Evolutionary conservation across 176 grass and related monocot species (phyloP).

Genomic region (Lolium multiflorum): DNA sequence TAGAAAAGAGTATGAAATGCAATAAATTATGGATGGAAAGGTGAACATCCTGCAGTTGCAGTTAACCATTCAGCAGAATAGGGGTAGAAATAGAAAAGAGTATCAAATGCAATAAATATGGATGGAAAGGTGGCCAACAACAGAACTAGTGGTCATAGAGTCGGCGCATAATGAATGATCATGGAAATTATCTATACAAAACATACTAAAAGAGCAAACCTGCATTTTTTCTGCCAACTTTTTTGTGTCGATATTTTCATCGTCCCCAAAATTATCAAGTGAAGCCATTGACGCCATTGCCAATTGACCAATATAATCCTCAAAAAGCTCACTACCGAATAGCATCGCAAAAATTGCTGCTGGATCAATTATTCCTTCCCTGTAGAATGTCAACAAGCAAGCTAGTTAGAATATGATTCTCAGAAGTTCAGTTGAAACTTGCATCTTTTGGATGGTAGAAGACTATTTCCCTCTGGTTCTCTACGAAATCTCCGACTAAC

Average conservation of each 20-base stretch:
- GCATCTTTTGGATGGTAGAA: slow-evolving; percentile 18
- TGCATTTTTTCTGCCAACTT: slow-evolving; percentile 88
- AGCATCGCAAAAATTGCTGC: slow-evolving; percentile 97
- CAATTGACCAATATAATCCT: slow-evolving; percentile 97
- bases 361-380: slow-evolving; percentile 97
- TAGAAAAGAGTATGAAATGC: too few species aligned
- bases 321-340: slow-evolving; percentile 96
- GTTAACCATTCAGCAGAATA: slow-evolving; percentile 21
- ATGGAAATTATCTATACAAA: slow-evolving; percentile 26
- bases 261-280: slow-evolving; percentile 85
- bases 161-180: background rate
- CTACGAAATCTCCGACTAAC: slow-evolving; percentile 18
- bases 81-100: slow-evolving; percentile 9
- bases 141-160: background rate
- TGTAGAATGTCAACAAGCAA: slow-evolving; percentile 47
- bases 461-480: background rate
- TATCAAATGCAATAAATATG: slow-evolving; percentile 46
- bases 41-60: slow-evolving; percentile 76
- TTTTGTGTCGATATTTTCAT: slow-evolving; percentile 72
- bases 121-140: slow-evolving; percentile 12
- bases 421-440: background rate
- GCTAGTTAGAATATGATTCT: slow-evolving; percentile 23
- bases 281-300: slow-evolving; percentile 97
- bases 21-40: too few species aligned
- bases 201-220: slow-evolving; percentile 52